A percentile compares a stretch with the other conserved stretches of the same genome.
Evolutionary conservation across 208 protist species (phyloP).

Genomic region (Borovskyia barvae): DNA sequence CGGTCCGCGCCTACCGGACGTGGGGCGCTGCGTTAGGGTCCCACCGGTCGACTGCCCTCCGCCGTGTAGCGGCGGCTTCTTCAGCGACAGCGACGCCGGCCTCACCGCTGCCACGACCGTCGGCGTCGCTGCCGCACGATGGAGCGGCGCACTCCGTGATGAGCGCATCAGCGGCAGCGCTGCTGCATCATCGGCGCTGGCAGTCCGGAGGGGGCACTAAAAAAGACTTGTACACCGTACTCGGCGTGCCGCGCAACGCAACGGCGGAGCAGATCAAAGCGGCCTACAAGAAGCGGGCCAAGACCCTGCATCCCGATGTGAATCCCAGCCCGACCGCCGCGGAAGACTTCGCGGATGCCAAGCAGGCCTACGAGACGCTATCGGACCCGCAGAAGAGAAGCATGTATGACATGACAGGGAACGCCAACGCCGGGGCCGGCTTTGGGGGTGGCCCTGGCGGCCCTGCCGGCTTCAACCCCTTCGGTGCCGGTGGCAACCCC

Average conservation of each 20-base stretch:
- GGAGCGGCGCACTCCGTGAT: background rate
- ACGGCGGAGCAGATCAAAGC: constrained; percentile 83
- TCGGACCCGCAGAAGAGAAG: constrained; percentile 88
- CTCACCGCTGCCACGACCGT: background rate
- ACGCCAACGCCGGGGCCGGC: constrained; percentile 57
- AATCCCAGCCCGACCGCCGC: constrained; percentile 77
- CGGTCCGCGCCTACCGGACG: background rate
- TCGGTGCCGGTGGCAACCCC: constrained; percentile 47
- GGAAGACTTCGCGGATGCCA: constrained; percentile 88
- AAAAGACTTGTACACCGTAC: constrained; percentile 81
- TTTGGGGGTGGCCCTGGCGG: constrained; percentile 42
- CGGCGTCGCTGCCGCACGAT: background rate
- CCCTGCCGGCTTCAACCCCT: constrained; percentile 48
- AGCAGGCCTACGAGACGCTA: constrained; percentile 89
- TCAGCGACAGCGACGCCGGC: background rate
- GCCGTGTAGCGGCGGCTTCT: background rate
- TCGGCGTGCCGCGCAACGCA: constrained; percentile 77
- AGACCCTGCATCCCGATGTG: constrained; percentile 87
- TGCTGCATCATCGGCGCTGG: constrained; percentile 8
- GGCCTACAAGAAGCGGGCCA: constrained; percentile 85
- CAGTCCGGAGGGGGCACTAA: constrained; percentile 32
- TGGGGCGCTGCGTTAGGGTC: background rate
- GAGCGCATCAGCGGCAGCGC: background rate
- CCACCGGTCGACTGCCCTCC: background rate
- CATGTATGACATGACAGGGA: constrained; percentile 92